These are phyloP conservation scores for Butyriboletus loyo DNA, from an alignment of 768 basidiomycete species.

Conservation along the genomic window DNA sequence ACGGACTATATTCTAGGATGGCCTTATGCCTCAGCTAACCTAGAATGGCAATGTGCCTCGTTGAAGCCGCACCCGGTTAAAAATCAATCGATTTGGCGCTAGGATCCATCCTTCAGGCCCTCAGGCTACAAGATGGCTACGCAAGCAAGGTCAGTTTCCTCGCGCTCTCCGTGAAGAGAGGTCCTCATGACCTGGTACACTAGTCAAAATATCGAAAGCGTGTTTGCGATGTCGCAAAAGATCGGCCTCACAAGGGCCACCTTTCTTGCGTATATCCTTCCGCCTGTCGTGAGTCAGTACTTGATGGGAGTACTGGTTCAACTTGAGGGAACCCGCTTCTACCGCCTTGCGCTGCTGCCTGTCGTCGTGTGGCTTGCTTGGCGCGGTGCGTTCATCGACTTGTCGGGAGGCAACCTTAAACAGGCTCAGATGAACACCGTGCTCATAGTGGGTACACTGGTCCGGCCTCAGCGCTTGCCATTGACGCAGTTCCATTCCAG, in stretches of 20 bases:
- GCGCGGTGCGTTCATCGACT: slow-evolving; percentile 32
- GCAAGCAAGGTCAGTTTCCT: slow-evolving; percentile 2
- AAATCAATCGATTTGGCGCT: background rate
- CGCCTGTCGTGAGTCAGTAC: slow-evolving; percentile 47
- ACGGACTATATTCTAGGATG: no score
- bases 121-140: background rate
- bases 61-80: background rate
- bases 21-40: no score
- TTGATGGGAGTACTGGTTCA: slow-evolving; percentile 53
- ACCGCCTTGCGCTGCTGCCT: slow-evolving; percentile 50
- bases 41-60: background rate
- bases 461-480: background rate
- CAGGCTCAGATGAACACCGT: slow-evolving; percentile 13
- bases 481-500: slow-evolving; percentile 4
- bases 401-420: slow-evolving; percentile 17
- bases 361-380: slow-evolving; percentile 43
- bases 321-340: slow-evolving; percentile 36
- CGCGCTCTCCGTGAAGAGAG: background rate
- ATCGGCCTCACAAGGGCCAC: slow-evolving; percentile 14
- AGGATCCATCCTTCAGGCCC: background rate
- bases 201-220: background rate
- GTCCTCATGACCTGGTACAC: background rate
- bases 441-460: slow-evolving; percentile 16
- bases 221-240: slow-evolving; percentile 6
- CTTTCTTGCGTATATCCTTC: slow-evolving; percentile 38